Base-by-base conservation (phyloP, 2,329 filamentous ascomycete species). In the Annulohypoxylon truncatum region DNA sequence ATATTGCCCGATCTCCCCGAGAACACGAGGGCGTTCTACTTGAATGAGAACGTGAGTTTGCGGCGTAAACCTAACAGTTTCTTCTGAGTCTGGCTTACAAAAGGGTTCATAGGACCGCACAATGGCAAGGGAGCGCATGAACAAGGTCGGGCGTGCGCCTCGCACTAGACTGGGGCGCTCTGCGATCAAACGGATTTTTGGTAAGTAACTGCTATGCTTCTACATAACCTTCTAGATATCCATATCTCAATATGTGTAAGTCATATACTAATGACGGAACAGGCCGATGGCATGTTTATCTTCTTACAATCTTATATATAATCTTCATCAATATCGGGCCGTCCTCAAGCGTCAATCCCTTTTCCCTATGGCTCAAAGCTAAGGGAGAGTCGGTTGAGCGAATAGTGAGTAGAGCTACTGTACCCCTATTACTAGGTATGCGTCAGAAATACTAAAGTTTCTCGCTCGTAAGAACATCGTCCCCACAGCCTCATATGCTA, bases 401-500 rank as follows among this genome's bases (percentile, higher is more conserved):
- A 33, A 86, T 87, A 46, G 77, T 78, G 59, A 72, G 77, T 74
- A 38, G 4, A 46, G 13, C 31, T 10, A 7, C n/a, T n/a, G n/a
- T n/a, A n/a, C 2, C 26, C 50, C 12, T 40, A 9, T 29, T 10
- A n/a, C n/a, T n/a, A n/a, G n/a, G n/a, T 33, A 13, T 12, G 0
- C 13, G 18, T 22, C 1, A 12, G 20, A 20, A 40, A 38, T 31
- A 29, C 22, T 59, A 65, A 64, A 15, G 10, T 12, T 9, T 1
- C 9, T 6, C 46, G 44, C 18, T 13, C 13, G 29, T 9, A 18
- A 78, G 77, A 85, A 85, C 52, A 82, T 82, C 46, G 83, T 84
- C 22, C 82, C 83, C 0, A 84, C 82, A 0, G 79, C 79, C 1
- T 78, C 82, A 5, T 80, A 79, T 28, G 85, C 82, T 0, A 81